A percentile compares a stretch with the other conserved stretches of the same genome.
Conservation (phyloP, 2,329 filamentous ascomycete species). For the Ramichloridium luteum region DNA sequence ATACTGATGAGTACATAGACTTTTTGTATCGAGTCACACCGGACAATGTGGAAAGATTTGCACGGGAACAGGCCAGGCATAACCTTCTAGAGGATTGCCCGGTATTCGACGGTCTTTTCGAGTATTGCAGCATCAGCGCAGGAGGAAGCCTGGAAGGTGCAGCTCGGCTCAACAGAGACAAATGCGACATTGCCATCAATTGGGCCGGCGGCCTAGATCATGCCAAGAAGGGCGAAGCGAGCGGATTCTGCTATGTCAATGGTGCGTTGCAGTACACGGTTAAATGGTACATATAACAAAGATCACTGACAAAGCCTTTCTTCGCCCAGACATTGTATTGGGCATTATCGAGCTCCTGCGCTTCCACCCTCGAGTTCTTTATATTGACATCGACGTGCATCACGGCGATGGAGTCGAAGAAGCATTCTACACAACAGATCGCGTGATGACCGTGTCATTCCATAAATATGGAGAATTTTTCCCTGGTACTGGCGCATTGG, state of each 20-base stretch:
- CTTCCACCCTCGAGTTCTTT: conserved; percentile 50
- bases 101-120: conserved; percentile 58
- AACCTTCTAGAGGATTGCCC: conserved; percentile 52
- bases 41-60: conserved; percentile 91
- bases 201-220: conserved; percentile 37
- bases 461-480: conserved; percentile 63
- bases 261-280: conserved; percentile 19
- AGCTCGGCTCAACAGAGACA: conserved; percentile 52
- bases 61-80: conserved; percentile 72
- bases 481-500: conserved; percentile 54
- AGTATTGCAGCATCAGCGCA: conserved; percentile 56
- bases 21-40: conserved; percentile 78
- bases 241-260: conserved; percentile 35
- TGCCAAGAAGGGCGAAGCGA: conserved; percentile 34
- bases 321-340: conserved; percentile 45
- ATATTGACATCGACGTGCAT: conserved; percentile 55
- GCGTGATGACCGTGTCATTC: conserved; percentile 58
- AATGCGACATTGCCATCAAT: conserved; percentile 51
- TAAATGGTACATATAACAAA: not conserved
- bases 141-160: conserved; percentile 59
- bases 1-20: conserved; percentile 60
- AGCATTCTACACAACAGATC: conserved; percentile 57
- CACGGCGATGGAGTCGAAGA: conserved; percentile 57
- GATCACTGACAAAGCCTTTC: too few relatives aligned
- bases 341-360: conserved; percentile 52